Conservation (phyloP, 441 rosid genomes). For the Mallotus japonicus region DNA sequence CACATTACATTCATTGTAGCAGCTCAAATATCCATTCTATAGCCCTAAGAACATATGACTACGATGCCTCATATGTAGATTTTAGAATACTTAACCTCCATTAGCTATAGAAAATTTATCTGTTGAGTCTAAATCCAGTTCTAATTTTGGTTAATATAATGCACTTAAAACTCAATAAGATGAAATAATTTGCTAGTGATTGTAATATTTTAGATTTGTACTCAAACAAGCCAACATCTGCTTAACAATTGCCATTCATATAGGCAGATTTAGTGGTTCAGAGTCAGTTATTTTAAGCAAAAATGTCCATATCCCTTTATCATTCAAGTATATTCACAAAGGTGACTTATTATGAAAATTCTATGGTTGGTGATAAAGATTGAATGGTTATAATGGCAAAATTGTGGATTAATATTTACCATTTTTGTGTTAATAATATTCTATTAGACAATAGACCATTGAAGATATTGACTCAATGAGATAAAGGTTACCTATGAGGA, state of each 20-base stretch:
- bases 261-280: background rate
- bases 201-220: background rate
- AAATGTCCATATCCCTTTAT: background rate
- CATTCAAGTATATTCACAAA: background rate
- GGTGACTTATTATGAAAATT: background rate
- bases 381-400: background rate
- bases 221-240: background rate
- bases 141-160: background rate
- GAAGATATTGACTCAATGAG: slow-evolving; percentile 4
- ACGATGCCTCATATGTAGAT: background rate
- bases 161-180: background rate
- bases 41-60: background rate
- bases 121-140: background rate
- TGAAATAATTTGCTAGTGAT: background rate
- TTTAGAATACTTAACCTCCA: background rate
- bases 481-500: slow-evolving; percentile 56
- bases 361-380: background rate
- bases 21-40: background rate
- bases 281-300: background rate
- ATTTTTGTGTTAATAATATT: background rate
- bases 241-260: background rate
- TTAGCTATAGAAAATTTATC: background rate
- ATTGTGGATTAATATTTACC: background rate
- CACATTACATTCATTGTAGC: background rate
- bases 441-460: background rate